Base-by-base conservation (phyloP, 441 rosid species). In the Omphalea diandra region DNA sequence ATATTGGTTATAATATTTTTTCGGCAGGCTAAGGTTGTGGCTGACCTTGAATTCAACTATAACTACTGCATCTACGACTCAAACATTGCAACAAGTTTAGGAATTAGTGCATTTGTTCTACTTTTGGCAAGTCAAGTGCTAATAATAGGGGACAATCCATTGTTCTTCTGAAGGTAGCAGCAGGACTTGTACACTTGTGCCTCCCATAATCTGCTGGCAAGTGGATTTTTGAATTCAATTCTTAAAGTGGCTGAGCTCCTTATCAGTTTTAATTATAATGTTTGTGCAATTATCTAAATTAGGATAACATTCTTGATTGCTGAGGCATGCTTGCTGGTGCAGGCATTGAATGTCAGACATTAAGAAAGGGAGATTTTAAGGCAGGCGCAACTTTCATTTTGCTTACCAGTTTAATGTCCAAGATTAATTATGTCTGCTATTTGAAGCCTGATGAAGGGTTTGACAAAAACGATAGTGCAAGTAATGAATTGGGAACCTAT, bases 101-200 rank as follows among this genome's bases (percentile, higher is more conserved):
- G 97, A 15, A 86, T 80, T 8, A 93, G 94, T 64, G 84, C 97
- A 35, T 81, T 79, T 72, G 73, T 94, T 63, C 76, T 91, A 47
- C 88, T 89, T 91, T 83, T 67, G 32, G 96, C 76, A 7, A 92
- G 89, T 69, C 69, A 86, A 59, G n/a, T 94, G 98, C 77, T 83
- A 91, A 74, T 94, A 97, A 77, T 91, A 91, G 60, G 98, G 97
- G n/a, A n/a, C n/a, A n/a, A n/a, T n/a, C n/a, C n/a, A n/a, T n/a
- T n/a, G n/a, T n/a, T n/a, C n/a, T n/a, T n/a, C n/a, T n/a, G 97
- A 96, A 27, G 85, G 93, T 33, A 85, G 92, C 1, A 80, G 93
- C 35, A 87, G 98, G 78, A 84, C 96, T 2, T 86, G 90, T 76
- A 97, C 97, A 0, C 80, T 90, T 58, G 33, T 87, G 62, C 93